Percentiles rank a stretch among this genome's conserved stretches.
Evolutionary conservation across 805 yeast genomes (phyloP).

Genomic region (Ogataea saltuana): DNA sequence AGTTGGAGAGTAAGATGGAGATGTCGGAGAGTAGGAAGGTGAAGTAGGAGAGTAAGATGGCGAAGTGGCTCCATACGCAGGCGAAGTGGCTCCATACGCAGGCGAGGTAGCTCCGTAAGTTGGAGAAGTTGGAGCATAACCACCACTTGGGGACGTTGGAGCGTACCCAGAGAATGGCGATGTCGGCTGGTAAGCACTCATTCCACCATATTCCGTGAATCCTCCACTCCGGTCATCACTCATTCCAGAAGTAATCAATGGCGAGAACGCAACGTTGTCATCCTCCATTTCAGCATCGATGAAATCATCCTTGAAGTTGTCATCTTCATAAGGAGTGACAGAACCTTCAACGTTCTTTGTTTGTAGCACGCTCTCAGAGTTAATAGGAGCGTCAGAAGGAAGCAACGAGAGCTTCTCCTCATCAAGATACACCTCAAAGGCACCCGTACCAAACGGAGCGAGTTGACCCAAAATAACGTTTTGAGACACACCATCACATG

Average conservation of each 20-base stretch:
- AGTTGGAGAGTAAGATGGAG: constrained; percentile 70
- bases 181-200: constrained; percentile 46
- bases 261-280: constrained; percentile 82
- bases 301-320: constrained; percentile 64
- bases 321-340: constrained; percentile 85
- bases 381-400: constrained; percentile 48
- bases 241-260: constrained; percentile 83
- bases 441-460: constrained; percentile 99
- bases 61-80: constrained; percentile 71
- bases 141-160: constrained; percentile 54
- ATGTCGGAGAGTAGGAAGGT: constrained; percentile 73
- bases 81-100: constrained; percentile 69
- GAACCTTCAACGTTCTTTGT: constrained; percentile 66
- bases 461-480: constrained; percentile 96
- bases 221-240: constrained; percentile 78
- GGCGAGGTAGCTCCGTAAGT: constrained; percentile 64
- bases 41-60: constrained; percentile 63
- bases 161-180: constrained; percentile 54
- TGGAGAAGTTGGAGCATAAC: constrained; percentile 75
- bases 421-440: constrained; percentile 93
- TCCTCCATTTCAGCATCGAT: constrained; percentile 46
- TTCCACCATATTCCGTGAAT: constrained; percentile 84
- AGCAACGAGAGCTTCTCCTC: constrained; percentile 76
- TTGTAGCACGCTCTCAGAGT: constrained; percentile 41
- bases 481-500: constrained; percentile 97